phyloP scores from a whole-genome alignment of 768 basidiomycete species.

The Tricholoma bakamatsutake region DNA sequence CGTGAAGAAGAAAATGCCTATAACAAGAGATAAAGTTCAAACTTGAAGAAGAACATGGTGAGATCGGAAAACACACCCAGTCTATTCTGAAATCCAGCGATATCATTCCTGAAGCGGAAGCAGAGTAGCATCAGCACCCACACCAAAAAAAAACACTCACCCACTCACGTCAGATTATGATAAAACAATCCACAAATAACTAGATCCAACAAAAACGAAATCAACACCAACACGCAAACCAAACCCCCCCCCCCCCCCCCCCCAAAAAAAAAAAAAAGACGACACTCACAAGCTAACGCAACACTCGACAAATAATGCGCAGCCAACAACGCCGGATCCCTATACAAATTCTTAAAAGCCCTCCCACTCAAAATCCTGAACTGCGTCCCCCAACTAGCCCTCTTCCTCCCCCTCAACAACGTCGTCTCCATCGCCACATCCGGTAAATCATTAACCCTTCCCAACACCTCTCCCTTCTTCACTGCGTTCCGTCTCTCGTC shows the following conservation, averaged over 20 bases:
- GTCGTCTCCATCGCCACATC: constrained; percentile 67
- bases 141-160: background rate
- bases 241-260: too few species aligned
- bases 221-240: too few species aligned
- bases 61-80: too few species aligned
- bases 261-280: background rate
- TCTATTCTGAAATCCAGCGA: constrained; percentile 95
- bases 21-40: background rate
- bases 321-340: constrained; percentile 86
- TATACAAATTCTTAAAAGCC: constrained; percentile 97
- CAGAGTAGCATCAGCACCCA: background rate
- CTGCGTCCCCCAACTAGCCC: constrained; percentile 86
- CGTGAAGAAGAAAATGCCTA: constrained; percentile 95
- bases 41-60: background rate
- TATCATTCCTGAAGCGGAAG: constrained; percentile 65
- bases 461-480: constrained; percentile 22
- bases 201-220: too few species aligned
- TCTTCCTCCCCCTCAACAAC: constrained; percentile 63
- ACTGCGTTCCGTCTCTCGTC: constrained; percentile 25
- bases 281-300: constrained; percentile 67
- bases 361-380: constrained; percentile 92
- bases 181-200: constrained; percentile 94
- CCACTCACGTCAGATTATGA: constrained; percentile 69
- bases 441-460: constrained; percentile 40
- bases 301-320: constrained; percentile 89